Evolutionary conservation across 2,329 filamentous ascomycete genomes (phyloP), one percentile per base, ranked within the genome.

Genomic region (Colletotrichum sp.): DNA sequence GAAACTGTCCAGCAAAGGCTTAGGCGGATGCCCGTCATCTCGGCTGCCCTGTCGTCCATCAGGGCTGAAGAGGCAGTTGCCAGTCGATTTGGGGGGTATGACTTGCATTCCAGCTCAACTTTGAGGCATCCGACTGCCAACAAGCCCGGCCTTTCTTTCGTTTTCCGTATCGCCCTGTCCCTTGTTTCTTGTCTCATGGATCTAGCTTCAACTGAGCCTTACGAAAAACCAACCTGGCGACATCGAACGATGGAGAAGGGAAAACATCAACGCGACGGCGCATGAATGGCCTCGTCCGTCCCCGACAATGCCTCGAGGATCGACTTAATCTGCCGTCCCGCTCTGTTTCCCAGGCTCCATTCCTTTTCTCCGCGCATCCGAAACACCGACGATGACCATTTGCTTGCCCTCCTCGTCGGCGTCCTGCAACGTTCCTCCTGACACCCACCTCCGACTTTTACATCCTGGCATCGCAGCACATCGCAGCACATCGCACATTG

Each of bases 151-250:
- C 9, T 62, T 26, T 24, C 21, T 65, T 65, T 65, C 28, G 21
- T 65, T 49, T 26, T 28, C 36, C 8, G 21, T 65, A 28, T 24
- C 24, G 13, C 16, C 36, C 32, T 39, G 15, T 70, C 15, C n/a
- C 36, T 70, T 59, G 44, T 63, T 71, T 64, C 18, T 64, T 57
- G 10, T 63, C 28, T 24, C 72, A 59, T 34, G 72, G 60, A 59
- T 60, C 39, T 49, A 12, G 44, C 72, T 39, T 34, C 68, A 49
- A 63, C 55, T 44, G 72, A 75, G 72, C 68, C 72, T 75, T 69
- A 68, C 63, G 67, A 55, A 67, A 62, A 72, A 63, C n/a, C 55
- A 68, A 68, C 68, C 8, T 5, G 39, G 39, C 18, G 63, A 75
- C 68, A 72, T 75, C 55, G 32, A 60, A 44, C 32, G 30, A 28